Conservation (phyloP, 2,329 filamentous ascomycete genomes). For the Periconia sp. region DNA sequence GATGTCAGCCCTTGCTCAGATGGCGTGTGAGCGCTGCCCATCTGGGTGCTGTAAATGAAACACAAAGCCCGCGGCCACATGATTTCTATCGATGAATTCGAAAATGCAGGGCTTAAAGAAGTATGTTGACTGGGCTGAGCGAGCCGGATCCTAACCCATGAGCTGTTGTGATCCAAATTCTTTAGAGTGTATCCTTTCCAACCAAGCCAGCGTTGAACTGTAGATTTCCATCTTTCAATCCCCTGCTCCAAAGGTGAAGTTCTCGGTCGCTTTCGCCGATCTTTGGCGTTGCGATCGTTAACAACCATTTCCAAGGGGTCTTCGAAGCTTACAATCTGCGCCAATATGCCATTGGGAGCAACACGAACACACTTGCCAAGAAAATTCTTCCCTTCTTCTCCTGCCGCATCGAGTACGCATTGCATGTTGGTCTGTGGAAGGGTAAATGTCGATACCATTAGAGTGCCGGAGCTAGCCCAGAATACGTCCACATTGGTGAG, state of each 20-base stretch:
- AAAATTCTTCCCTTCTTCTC: conserved; percentile 19
- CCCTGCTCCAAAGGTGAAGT: conserved; percentile 27
- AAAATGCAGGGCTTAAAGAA: conserved; percentile 14
- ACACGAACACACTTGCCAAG: conserved; percentile 35
- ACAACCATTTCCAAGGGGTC: conserved; percentile 22
- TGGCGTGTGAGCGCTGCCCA: neutral
- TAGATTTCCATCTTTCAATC: conserved; percentile 38
- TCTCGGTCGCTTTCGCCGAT: conserved; percentile 28
- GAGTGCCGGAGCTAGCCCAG: conserved; percentile 38
- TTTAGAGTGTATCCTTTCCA: conserved; percentile 37
- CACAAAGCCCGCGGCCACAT: conserved; percentile 42
- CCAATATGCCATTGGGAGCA: conserved; percentile 37
- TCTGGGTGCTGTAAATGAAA: conserved; percentile 23
- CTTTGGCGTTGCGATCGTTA: conserved; percentile 20
- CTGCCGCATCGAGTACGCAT: conserved; percentile 17
- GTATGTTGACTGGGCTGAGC: conserved; percentile 11
- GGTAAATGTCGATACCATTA: conserved; percentile 35
- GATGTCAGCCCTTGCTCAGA: neutral
- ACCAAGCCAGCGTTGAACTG: conserved; percentile 35
- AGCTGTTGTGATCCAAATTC: conserved; percentile 22
- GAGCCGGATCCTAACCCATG: conserved; percentile 37
- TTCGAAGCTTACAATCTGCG: conserved; percentile 32
- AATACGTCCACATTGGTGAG: conserved; percentile 35
- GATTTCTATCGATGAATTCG: conserved; percentile 26
- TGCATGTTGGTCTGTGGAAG: conserved; percentile 23